Percentiles rank a stretch among this genome's conserved stretches.
Evolutionary conservation across 495 filamentous ascomycete genomes (phyloP).

Genomic region (Annulohypoxylon stygium): DNA sequence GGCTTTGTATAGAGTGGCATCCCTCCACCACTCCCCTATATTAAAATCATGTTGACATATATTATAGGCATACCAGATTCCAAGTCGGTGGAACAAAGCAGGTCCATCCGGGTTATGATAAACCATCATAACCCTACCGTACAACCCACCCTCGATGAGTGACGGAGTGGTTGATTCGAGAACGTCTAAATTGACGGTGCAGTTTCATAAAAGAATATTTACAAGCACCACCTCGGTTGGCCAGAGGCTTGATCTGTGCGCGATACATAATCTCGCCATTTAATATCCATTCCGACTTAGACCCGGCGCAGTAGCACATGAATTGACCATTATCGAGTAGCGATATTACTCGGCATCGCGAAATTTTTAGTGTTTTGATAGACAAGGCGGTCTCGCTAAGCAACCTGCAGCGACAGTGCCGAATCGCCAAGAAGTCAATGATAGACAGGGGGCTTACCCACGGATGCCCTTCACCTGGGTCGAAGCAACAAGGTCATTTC

Average conservation of each 20-base stretch:
- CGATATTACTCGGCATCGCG: constrained; percentile 14
- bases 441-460: constrained; percentile 16
- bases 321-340: constrained; percentile 18
- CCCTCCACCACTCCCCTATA: constrained; percentile 28
- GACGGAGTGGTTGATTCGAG: constrained; percentile 22
- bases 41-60: constrained; percentile 22
- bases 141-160: constrained; percentile 25
- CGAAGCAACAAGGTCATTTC: constrained; percentile 34
- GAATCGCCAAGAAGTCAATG: constrained; percentile 9
- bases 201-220: constrained; percentile 14
- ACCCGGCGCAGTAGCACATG: constrained; percentile 12
- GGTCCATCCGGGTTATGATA: constrained; percentile 24
- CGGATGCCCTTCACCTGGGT: constrained; percentile 17
- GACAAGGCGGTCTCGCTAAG: constrained; percentile 20
- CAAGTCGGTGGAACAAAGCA: constrained; percentile 32
- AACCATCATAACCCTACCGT: constrained; percentile 11
- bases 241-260: constrained; percentile 7
- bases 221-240: constrained; percentile 1
- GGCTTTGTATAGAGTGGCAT: constrained; percentile 32
- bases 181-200: constrained; percentile 5
- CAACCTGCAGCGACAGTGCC: constrained; percentile 21
- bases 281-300: constrained; percentile 9
- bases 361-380: constrained; percentile 14
- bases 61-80: constrained; percentile 27
- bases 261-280: constrained; percentile 13